phyloP scores from a whole-genome alignment of 73 alveolate species.

The Paramecium caudatum region DNA sequence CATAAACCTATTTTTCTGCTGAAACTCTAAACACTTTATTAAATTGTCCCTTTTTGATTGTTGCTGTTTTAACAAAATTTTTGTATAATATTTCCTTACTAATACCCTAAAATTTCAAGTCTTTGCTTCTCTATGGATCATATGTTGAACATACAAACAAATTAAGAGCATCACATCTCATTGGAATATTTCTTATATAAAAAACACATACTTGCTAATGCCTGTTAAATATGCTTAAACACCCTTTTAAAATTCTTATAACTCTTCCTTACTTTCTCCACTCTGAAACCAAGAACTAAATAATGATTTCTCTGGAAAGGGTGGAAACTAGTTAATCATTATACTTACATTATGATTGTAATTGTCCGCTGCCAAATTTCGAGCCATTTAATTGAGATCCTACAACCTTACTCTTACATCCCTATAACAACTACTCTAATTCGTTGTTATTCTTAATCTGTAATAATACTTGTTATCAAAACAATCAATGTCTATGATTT shows the following conservation, averaged over 20 bases:
- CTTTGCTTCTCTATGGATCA: background rate
- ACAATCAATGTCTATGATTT: background rate
- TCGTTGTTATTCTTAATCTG: conserved; percentile 30
- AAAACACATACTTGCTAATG: conserved; percentile 13
- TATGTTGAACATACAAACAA: background rate
- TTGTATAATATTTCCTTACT: background rate
- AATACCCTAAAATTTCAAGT: background rate
- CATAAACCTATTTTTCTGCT: background rate
- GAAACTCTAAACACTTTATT: background rate
- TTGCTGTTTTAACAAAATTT: background rate
- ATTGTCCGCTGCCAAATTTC: background rate
- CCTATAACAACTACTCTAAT: conserved; percentile 6
- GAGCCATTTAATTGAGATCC: background rate
- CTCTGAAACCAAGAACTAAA: conserved; percentile 2
- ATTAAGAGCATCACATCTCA: conserved; percentile 1
- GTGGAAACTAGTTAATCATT: conserved; percentile 21
- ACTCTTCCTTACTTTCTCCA: background rate
- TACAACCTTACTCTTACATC: conserved; percentile 26
- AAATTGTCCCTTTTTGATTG: conserved; percentile 11
- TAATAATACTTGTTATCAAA: conserved; percentile 50
- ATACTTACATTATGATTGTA: background rate
- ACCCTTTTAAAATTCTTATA: background rate
- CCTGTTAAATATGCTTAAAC: background rate
- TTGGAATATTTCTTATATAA: conserved; percentile 20
- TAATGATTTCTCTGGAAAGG: conserved; percentile 50